Evolutionary conservation across 169 alveolate species (phyloP).

Genomic region (Cryptosporidium xiaoi): DNA sequence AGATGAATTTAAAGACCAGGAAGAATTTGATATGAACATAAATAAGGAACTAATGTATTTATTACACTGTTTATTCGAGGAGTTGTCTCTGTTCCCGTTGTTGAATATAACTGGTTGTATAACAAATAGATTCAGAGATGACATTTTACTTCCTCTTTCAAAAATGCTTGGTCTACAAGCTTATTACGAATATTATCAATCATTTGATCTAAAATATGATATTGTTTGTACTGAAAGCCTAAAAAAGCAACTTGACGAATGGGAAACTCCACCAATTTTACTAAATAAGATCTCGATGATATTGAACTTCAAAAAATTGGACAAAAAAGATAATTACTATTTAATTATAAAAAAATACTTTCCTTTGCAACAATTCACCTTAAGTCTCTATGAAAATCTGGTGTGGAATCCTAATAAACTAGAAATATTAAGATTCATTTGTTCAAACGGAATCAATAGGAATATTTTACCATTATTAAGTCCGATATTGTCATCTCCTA

Average conservation of each 20-base stretch:
- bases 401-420: neutral
- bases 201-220: neutral
- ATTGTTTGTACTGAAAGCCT: neutral
- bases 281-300: slow-evolving; percentile 8
- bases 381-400: slow-evolving; percentile 17
- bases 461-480: slow-evolving; percentile 14
- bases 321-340: slow-evolving; percentile 2
- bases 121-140: slow-evolving; percentile 21
- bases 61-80: slow-evolving; percentile 49
- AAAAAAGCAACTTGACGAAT: neutral
- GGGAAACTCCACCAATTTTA: slow-evolving; percentile 59
- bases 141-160: slow-evolving; percentile 55
- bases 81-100: slow-evolving; percentile 9
- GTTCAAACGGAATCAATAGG: neutral
- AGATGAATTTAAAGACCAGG: neutral
- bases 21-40: neutral
- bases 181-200: slow-evolving; percentile 57
- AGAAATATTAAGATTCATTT: slow-evolving; percentile 15
- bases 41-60: neutral
- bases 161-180: neutral
- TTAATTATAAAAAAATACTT: neutral
- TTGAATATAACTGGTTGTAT: neutral
- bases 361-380: slow-evolving; percentile 45
- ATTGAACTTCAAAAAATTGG: neutral
- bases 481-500: slow-evolving; percentile 43